These are phyloP conservation scores for Capsicum baccatum DNA, from an alignment of 257 asterid species.

Conservation along the genomic window DNA sequence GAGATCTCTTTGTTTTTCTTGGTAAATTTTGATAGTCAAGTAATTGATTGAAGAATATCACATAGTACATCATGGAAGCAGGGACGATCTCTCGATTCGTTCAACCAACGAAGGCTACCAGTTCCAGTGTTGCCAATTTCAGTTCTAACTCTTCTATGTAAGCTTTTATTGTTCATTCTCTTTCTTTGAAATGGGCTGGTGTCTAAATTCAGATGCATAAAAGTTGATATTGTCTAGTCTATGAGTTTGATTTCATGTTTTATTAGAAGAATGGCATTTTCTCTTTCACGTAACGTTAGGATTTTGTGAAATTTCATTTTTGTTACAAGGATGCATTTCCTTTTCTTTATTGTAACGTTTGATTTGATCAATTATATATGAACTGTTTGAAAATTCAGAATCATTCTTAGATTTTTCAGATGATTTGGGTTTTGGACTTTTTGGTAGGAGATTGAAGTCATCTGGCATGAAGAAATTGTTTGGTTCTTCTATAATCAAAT, in stretches of 20 bases:
- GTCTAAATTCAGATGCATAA: too few species aligned
- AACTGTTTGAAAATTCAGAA: too few species aligned
- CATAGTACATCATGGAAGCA: conserved; percentile 56
- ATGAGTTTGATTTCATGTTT: too few species aligned
- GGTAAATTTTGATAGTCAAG: background rate
- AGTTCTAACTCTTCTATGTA: conserved; percentile 50
- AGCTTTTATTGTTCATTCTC: conserved; percentile 31
- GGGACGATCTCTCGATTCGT: conserved; percentile 52
- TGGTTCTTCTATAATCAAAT: background rate
- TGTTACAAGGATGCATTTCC: too few species aligned
- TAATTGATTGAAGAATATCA: background rate
- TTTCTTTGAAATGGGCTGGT: too few species aligned
- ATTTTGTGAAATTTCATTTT: too few species aligned
- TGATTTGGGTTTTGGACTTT: background rate
- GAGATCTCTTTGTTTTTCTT: background rate
- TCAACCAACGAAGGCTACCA: conserved; percentile 37
- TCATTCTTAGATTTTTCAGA: background rate
- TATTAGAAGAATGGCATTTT: too few species aligned
- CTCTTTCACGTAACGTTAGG: too few species aligned
- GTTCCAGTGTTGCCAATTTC: conserved; percentile 13
- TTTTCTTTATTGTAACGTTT: background rate
- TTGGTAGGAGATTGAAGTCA: background rate
- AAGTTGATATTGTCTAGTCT: background rate
- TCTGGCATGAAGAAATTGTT: background rate
- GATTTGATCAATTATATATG: background rate